These are phyloP conservation scores for Talinum fruticosum DNA, from an alignment of 148 eudicot genomes.

Conservation along the genomic window DNA sequence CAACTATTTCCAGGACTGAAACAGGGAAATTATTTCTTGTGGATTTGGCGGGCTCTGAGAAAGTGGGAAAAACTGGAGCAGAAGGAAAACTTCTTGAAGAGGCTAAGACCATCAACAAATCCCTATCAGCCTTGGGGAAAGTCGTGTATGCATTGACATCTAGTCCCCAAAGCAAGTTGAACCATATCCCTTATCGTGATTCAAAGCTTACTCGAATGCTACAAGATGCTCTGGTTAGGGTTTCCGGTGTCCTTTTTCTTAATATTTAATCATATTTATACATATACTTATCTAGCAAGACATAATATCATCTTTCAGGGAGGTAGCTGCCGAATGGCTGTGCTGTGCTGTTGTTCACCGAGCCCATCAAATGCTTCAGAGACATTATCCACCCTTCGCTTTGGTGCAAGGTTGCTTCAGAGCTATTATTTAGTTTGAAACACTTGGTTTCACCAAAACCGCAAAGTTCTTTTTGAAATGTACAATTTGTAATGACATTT, in stretches of 20 bases:
- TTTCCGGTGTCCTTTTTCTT: slow-evolving; percentile 12
- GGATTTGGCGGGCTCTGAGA: slow-evolving; percentile 95
- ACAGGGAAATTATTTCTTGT: slow-evolving; percentile 76
- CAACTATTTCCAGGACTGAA: slow-evolving; percentile 43
- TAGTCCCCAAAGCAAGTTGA: slow-evolving; percentile 48
- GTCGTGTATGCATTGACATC: slow-evolving; percentile 84
- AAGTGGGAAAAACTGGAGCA: slow-evolving; percentile 86
- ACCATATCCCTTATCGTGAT: slow-evolving; percentile 81
- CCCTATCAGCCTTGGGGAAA: slow-evolving; percentile 86
- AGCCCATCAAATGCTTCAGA: slow-evolving; percentile 68
- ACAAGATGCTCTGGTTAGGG: slow-evolving; percentile 84
- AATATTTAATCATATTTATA: background rate
- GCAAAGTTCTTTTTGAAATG: background rate
- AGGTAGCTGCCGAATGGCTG: slow-evolving; percentile 76
- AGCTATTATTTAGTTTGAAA: background rate
- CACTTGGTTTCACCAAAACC: background rate
- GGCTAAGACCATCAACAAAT: slow-evolving; percentile 88
- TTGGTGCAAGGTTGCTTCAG: slow-evolving; percentile 67
- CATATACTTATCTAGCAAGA: background rate
- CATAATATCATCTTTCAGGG: slow-evolving; percentile 47
- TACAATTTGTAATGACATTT: too few relatives aligned
- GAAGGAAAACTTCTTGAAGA: slow-evolving; percentile 89
- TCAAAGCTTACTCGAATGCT: slow-evolving; percentile 91
- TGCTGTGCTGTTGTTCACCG: slow-evolving; percentile 88
- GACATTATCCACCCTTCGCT: slow-evolving; percentile 79